Percentiles rank a stretch among this genome's conserved stretches.
phyloP scores from a whole-genome alignment of 2,329 filamentous ascomycete species.

The Emmonsiellopsis sp. region DNA sequence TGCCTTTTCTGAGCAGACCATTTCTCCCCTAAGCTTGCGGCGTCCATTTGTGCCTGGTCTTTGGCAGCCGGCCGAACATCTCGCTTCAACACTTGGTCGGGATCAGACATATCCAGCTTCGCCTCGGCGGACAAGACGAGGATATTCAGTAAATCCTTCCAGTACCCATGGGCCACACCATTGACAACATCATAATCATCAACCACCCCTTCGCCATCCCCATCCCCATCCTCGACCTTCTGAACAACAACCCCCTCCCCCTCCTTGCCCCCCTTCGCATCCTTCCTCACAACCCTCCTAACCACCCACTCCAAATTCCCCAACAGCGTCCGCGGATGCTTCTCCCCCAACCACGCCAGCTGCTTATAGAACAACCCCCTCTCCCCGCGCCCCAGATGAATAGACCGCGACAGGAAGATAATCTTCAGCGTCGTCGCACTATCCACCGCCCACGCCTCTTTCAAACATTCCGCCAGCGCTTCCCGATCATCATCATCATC shows the following conservation, averaged over 20 bases:
- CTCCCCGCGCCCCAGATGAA: slow-evolving; percentile 49
- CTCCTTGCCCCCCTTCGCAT: slow-evolving; percentile 30
- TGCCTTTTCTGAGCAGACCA: not conserved
- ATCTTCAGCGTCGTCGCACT: slow-evolving; percentile 45
- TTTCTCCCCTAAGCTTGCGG: not conserved
- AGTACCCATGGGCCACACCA: slow-evolving; percentile 50
- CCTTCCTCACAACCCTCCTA: slow-evolving; percentile 48
- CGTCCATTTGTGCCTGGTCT: slow-evolving; percentile 15
- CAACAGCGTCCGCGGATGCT: slow-evolving; percentile 47
- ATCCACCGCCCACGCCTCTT: slow-evolving; percentile 42
- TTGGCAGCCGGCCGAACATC: not conserved
- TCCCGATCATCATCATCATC: slow-evolving; percentile 11
- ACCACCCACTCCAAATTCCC: slow-evolving; percentile 47
- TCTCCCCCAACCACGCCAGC: slow-evolving; percentile 46
- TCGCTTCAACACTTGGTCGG: slow-evolving; percentile 33
- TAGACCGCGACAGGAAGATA: slow-evolving; percentile 52
- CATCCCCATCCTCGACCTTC: slow-evolving; percentile 13
- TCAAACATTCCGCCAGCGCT: slow-evolving; percentile 33
- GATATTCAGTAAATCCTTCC: slow-evolving; percentile 53
- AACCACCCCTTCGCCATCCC: slow-evolving; percentile 16
- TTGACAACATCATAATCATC: slow-evolving; percentile 38
- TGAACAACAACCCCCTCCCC: slow-evolving; percentile 28
- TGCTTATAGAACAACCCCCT: slow-evolving; percentile 42
- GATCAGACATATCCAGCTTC: slow-evolving; percentile 36
- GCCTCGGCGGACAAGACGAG: slow-evolving; percentile 43